phyloP scores from a whole-genome alignment of 2,329 filamentous ascomycete species.

The Pseudogymnoascus sp. region DNA sequence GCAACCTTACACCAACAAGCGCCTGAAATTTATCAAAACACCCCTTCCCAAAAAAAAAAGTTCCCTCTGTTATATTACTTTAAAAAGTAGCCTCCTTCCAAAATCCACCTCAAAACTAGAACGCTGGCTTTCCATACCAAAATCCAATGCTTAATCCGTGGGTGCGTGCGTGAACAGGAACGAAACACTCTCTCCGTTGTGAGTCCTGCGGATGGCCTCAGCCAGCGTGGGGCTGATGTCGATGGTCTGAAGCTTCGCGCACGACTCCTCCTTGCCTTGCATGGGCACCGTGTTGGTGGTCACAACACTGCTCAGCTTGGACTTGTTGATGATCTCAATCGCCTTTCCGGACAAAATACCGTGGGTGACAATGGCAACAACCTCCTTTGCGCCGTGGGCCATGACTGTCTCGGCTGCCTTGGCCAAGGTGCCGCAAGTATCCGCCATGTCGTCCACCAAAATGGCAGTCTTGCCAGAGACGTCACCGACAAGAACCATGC shows the following conservation, averaged over 20 bases:
- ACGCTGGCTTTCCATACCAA: conserved; percentile 3
- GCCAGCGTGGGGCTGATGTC: conserved; percentile 80
- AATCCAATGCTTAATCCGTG: conserved; percentile 30
- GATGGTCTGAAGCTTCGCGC: conserved; percentile 78
- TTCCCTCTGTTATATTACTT: background rate
- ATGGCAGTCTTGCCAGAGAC: conserved; percentile 88
- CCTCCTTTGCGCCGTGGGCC: conserved; percentile 75
- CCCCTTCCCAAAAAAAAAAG: background rate
- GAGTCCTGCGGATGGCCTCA: conserved; percentile 62
- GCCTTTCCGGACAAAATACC: conserved; percentile 84
- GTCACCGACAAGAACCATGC: conserved; percentile 94
- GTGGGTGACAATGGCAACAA: conserved; percentile 92
- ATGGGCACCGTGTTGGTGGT: conserved; percentile 86
- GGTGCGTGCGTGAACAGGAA: conserved; percentile 63
- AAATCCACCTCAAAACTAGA: background rate
- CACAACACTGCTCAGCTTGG: conserved; percentile 68
- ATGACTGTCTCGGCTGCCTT: conserved; percentile 89
- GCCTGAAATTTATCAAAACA: conserved; percentile 6
- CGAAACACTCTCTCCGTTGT: conserved; percentile 60
- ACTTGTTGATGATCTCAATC: conserved; percentile 70
- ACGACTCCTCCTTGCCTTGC: conserved; percentile 69
- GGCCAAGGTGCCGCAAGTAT: conserved; percentile 80
- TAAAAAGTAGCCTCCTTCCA: background rate
- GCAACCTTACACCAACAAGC: conserved; percentile 8
- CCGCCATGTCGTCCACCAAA: conserved; percentile 95